Evolutionary conservation across 2,329 filamentous ascomycete genomes (phyloP).

Genomic region (Apiospora marii): DNA sequence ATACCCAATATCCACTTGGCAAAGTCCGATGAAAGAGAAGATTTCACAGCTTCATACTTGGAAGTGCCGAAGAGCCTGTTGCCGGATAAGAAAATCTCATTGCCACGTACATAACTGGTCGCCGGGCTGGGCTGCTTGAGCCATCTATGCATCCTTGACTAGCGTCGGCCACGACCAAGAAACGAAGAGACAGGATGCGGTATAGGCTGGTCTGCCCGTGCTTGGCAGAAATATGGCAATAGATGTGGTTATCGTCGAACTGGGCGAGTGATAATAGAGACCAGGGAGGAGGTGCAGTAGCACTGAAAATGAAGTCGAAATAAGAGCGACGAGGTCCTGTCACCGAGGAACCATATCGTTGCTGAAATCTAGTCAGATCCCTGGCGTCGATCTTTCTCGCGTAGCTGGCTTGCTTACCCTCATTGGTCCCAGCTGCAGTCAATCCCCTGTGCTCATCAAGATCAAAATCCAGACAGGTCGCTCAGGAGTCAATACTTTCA

Average conservation of each 20-base stretch:
- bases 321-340: background rate
- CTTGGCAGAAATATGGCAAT: background rate
- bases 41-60: background rate
- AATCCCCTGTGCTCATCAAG: background rate
- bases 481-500: conserved; percentile 19
- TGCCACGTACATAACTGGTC: background rate
- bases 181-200: background rate
- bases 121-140: background rate
- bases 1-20: background rate
- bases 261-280: background rate
- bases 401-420: background rate
- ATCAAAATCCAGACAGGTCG: background rate
- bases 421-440: conserved; percentile 9
- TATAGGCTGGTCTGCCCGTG: background rate
- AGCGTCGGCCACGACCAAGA: background rate
- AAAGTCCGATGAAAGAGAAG: background rate
- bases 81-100: background rate
- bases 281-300: background rate
- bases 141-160: background rate
- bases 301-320: background rate
- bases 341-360: background rate
- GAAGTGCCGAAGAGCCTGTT: background rate
- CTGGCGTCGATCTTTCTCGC: conserved; percentile 1
- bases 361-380: background rate
- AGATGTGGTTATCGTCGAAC: background rate